Base-by-base conservation (phyloP, 2,329 filamentous ascomycete species). In the Amauroascus verrucosus region DNA sequence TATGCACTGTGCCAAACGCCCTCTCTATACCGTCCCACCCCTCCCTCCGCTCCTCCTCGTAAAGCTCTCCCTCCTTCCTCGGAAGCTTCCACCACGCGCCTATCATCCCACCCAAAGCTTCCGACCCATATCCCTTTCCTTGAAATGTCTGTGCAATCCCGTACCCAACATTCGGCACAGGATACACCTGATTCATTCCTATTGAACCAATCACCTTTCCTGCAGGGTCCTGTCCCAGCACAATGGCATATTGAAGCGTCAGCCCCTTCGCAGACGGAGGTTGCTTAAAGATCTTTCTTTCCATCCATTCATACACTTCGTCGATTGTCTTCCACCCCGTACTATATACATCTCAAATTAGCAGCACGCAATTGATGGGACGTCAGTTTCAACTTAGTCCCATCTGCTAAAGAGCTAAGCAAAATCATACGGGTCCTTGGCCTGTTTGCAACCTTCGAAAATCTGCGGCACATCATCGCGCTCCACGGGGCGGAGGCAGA, bases 61-160 rank as follows among this genome's bases (percentile, higher is more conserved):
- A 43, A 4, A 3, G n/a, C 24, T 28, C 28, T 3, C 7, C 37
- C 24, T 48, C 16, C 7, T 13, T 13, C 43, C 54, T 28, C n/a
- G 58, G 54, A 8, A 58, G 30, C 1, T 24, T 33, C 56, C 56
- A 59, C 58, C 58, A 59, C 33, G 44, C 45, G 1, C 53, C 43
- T 18, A 58, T 13, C 14, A 58, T 14, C 8, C 35, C 52, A 38
- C 32, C 43, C 14, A 57, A 13, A 5, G 56, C 58, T 28, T 59
- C 58, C 13, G 54, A 52, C 22, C 40, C 51, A 18, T 59, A 59
- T 35, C 58, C 58, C 41, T 55, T 56, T 3, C 58, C 54, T 41
- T 44, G 41, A 44, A 43, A 41, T 16, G 49, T 50, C 9, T 44
- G 37, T 13, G 50, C 30, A 30, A 57, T 51, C 28, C 37, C 30